These are phyloP conservation scores for Cladophialophora carrionii DNA, from an alignment of 2,329 filamentous ascomycete genomes.

Conservation along the genomic window DNA sequence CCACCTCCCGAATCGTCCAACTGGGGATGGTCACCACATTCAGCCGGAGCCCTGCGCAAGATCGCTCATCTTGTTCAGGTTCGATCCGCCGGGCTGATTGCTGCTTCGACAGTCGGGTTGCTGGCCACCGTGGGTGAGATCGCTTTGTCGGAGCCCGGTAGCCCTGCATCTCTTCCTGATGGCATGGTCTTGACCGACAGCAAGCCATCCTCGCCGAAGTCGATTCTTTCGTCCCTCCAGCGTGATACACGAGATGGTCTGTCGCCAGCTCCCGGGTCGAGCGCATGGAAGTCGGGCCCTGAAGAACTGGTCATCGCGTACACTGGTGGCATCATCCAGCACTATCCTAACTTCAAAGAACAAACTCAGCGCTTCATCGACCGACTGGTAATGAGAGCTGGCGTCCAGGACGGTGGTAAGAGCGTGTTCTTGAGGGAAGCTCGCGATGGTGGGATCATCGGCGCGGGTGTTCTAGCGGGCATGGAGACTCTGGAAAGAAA, in stretches of 20 bases:
- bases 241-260: constrained; percentile 26
- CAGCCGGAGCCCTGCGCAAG: constrained; percentile 63
- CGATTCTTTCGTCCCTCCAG: constrained; percentile 17
- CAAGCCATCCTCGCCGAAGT: constrained; percentile 30
- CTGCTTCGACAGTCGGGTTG: constrained; percentile 71
- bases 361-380: constrained; percentile 73
- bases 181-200: constrained; percentile 28
- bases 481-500: constrained; percentile 43
- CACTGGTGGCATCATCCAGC: constrained; percentile 78
- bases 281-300: constrained; percentile 41
- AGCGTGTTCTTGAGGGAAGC: constrained; percentile 58
- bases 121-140: constrained; percentile 71
- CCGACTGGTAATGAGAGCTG: constrained; percentile 52
- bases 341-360: constrained; percentile 72
- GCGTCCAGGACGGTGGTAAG: constrained; percentile 52
- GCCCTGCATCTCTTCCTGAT: constrained; percentile 27
- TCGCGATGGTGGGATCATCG: constrained; percentile 59
- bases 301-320: constrained; percentile 75
- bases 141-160: constrained; percentile 32
- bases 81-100: constrained; percentile 73
- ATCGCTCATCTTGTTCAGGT: constrained; percentile 72
- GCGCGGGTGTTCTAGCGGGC: constrained; percentile 58
- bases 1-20: constrained; percentile 49
- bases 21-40: constrained; percentile 66
- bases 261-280: constrained; percentile 37